Evolutionary conservation across 2,329 filamentous ascomycete species (phyloP), one percentile per base, ranked within the genome.

Genomic region (Myriosclerotinia duriaeana): DNA sequence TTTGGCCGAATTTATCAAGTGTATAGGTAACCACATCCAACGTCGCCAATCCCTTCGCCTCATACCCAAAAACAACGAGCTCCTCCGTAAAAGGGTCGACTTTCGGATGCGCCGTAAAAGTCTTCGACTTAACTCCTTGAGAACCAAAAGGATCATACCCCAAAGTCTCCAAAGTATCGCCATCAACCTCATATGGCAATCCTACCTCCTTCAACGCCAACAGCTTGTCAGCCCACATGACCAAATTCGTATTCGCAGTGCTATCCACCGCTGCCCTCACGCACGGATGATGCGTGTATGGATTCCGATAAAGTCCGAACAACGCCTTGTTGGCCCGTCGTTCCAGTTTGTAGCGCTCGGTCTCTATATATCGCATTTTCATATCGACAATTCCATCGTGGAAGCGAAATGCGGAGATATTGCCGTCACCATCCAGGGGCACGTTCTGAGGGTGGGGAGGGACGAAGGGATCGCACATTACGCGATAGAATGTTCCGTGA

Each of bases 191-290:
- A 67, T 79, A 84, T 0, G 83, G 83, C 1, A 82, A 84, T 3
- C 82, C 78, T 26, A 80, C 79, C 3, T 84, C 80, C 69, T 87
- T 87, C 52, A 77, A 78, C 0, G 84, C 83, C 7, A 86, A 77
- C 61, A 87, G 71, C 52, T 83, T 79, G 0, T 83, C 83, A 8
- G 82, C 76, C 80, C 83, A 87, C 71, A 82, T 84, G 0, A 84
- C 78, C 20, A 87, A 77, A 62, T 87, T 87, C 1, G 85, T 87
- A 69, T 87, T 87, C 11, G 55, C 55, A 5, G 55, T 59, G 46
- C 55, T 46, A n/a, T 59, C 55, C 42, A 59, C 55, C 5, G 55
- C 55, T 1, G 40, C 55, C 30, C 42, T 9, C 4, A 59, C 55
- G 22, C 55, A 59, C 15, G 40, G 55, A 59, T 59, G 55, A 15